Evolutionary conservation across 176 grass and related monocot species (phyloP).

Genomic region (Sorghum bicolor): DNA sequence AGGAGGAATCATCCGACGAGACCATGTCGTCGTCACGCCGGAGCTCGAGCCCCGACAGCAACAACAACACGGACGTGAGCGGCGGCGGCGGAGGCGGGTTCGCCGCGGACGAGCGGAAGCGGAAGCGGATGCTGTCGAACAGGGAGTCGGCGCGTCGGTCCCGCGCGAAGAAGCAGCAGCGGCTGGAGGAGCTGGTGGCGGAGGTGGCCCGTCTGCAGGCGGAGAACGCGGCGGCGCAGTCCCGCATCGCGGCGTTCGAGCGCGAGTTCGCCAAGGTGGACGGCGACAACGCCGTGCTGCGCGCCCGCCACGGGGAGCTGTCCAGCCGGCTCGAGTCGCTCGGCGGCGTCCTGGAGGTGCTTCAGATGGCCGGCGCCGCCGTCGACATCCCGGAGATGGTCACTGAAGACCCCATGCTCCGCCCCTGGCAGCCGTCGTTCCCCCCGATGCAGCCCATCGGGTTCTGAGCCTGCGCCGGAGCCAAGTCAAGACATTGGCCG

Average conservation of each 20-base stretch:
- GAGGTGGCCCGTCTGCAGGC: slow-evolving; percentile 47
- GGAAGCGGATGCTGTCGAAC: slow-evolving; percentile 84
- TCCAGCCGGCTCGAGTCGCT: slow-evolving; percentile 44
- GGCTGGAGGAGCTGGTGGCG: slow-evolving; percentile 52
- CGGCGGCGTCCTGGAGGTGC: slow-evolving; percentile 44
- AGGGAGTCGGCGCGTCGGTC: slow-evolving; percentile 68
- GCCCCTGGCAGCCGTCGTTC: slow-evolving; percentile 63
- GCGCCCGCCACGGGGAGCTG: slow-evolving; percentile 49
- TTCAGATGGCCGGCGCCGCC: slow-evolving; percentile 51
- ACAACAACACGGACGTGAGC: slow-evolving; percentile 22
- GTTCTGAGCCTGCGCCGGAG: slow-evolving; percentile 23
- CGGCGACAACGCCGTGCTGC: slow-evolving; percentile 58
- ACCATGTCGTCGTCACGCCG: slow-evolving; percentile 45
- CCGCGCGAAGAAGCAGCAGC: slow-evolving; percentile 66
- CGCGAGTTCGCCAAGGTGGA: slow-evolving; percentile 43
- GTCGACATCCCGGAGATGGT: slow-evolving; percentile 67
- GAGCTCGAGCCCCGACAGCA: slow-evolving; percentile 50
- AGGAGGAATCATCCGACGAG: not conserved
- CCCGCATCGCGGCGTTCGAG: slow-evolving; percentile 26
- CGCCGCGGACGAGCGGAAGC: slow-evolving; percentile 53
- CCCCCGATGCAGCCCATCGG: slow-evolving; percentile 33
- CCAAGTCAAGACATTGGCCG: not conserved
- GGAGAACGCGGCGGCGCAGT: slow-evolving; percentile 38
- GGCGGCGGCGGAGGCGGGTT: not conserved
- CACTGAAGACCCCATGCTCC: slow-evolving; percentile 48